phyloP scores from a whole-genome alignment of 495 filamentous ascomycete genomes.

The Penicillium egyptiacum region DNA sequence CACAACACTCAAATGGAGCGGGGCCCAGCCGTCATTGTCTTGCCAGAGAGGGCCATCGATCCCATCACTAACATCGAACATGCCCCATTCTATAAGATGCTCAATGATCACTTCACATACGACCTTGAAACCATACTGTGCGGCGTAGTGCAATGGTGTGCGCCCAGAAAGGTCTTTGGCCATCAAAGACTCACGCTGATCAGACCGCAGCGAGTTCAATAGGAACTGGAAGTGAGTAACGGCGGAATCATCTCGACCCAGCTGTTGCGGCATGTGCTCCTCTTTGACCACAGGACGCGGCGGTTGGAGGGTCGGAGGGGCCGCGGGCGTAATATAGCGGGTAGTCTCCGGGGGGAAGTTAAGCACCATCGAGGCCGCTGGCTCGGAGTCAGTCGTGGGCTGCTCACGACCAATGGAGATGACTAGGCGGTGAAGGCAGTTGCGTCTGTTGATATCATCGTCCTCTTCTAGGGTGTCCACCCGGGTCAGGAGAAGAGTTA shows the following conservation, averaged over 20 bases:
- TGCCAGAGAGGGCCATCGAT: constrained; percentile 87
- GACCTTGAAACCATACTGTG: constrained; percentile 87
- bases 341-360: constrained; percentile 54
- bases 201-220: constrained; percentile 64
- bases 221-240: constrained; percentile 73
- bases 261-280: constrained; percentile 54
- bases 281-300: constrained; percentile 56
- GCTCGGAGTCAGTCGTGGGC: constrained; percentile 53
- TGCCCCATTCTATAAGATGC: constrained; percentile 82
- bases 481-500: constrained; percentile 64
- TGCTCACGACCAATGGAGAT: constrained; percentile 85
- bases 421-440: constrained; percentile 87
- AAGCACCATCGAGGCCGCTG: constrained; percentile 41
- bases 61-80: constrained; percentile 78
- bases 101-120: constrained; percentile 86
- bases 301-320: constrained; percentile 61
- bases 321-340: constrained; percentile 76
- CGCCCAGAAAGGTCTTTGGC: constrained; percentile 77
- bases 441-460: constrained; percentile 90
- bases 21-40: constrained; percentile 87
- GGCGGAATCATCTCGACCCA: constrained; percentile 69
- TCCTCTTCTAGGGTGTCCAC: constrained; percentile 75
- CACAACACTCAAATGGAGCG: constrained; percentile 88
- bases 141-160: constrained; percentile 90
- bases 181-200: constrained; percentile 67